Evolutionary conservation across 306 rosid genomes (phyloP).

Genomic region (Comarum palustre): DNA sequence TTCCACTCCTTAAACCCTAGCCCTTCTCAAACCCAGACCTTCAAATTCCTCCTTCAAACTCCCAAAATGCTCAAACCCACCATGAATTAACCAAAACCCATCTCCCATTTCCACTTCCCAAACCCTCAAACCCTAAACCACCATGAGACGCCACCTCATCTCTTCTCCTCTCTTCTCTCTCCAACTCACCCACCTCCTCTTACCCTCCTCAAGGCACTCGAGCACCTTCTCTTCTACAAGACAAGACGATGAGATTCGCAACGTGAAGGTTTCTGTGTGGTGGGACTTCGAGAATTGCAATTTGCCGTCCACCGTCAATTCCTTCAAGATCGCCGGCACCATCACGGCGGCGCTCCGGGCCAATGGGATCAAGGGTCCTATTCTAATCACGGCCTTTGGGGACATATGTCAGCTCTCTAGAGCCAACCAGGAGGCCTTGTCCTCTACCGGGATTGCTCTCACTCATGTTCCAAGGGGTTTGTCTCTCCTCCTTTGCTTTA

Average conservation of each 20-base stretch:
- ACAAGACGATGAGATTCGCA: conserved; percentile 53
- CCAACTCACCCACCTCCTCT: conserved; percentile 30
- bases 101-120: conserved; percentile 7
- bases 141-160: conserved; percentile 27
- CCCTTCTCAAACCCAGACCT: background rate
- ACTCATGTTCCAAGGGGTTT: conserved; percentile 62
- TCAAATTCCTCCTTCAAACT: background rate
- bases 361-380: conserved; percentile 78
- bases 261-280: conserved; percentile 83
- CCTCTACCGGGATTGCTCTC: conserved; percentile 67
- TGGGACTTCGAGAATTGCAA: conserved; percentile 90
- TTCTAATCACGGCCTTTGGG: conserved; percentile 75
- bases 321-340: conserved; percentile 39
- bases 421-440: conserved; percentile 62
- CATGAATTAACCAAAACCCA: conserved; percentile 14
- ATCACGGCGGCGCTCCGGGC: conserved; percentile 63
- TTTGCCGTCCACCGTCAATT: conserved; percentile 43
- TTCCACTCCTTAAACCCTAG: background rate
- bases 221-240: conserved; percentile 20
- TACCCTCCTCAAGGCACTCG: conserved; percentile 25
- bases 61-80: background rate
- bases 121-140: background rate
- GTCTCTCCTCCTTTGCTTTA: background rate
- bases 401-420: conserved; percentile 57
- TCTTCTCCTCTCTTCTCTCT: conserved; percentile 27